Conservation (phyloP, 768 basidiomycete genomes). For the Leucosporidium scottii region DNA sequence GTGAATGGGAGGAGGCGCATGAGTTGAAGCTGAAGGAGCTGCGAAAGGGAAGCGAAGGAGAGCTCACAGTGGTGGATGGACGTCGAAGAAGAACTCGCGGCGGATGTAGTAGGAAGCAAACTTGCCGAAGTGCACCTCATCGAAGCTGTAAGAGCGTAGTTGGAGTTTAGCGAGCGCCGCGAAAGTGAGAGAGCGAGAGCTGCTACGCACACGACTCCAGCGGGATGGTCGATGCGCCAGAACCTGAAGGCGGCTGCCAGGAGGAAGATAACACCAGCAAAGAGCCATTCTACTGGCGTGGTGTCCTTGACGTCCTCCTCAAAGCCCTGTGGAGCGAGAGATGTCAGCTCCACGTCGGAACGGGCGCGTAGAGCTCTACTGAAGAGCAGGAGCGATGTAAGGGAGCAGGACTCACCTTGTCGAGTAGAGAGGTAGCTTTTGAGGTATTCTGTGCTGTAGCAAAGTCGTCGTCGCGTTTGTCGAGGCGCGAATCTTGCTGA, state of each 20-base stretch:
- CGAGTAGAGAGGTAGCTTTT: background rate
- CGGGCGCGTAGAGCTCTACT: background rate
- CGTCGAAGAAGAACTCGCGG: constrained; percentile 97
- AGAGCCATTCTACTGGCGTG: background rate
- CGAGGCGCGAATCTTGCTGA: background rate
- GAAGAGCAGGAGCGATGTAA: no score
- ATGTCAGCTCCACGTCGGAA: background rate
- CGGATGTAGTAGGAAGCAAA: constrained; percentile 90
- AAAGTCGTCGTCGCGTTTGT: constrained; percentile 1
- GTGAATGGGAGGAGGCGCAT: background rate
- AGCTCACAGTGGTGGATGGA: constrained; percentile 74
- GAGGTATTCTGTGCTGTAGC: background rate
- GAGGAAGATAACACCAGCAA: constrained; percentile 17
- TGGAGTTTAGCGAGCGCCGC: background rate
- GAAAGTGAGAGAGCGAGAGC: constrained; percentile 1
- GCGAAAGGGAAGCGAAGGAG: background rate
- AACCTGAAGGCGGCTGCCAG: constrained; percentile 34
- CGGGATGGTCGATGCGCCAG: constrained; percentile 38
- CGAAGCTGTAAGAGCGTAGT: constrained; percentile 23
- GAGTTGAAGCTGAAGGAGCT: background rate
- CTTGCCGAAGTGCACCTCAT: constrained; percentile 75
- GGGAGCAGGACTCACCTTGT: background rate
- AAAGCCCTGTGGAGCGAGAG: background rate
- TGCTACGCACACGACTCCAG: constrained; percentile 37
- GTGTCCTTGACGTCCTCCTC: background rate